Evolutionary conservation across 202 grass and related monocot species (phyloP).

Genomic region (Schoenoplectus tabernaemontani): DNA sequence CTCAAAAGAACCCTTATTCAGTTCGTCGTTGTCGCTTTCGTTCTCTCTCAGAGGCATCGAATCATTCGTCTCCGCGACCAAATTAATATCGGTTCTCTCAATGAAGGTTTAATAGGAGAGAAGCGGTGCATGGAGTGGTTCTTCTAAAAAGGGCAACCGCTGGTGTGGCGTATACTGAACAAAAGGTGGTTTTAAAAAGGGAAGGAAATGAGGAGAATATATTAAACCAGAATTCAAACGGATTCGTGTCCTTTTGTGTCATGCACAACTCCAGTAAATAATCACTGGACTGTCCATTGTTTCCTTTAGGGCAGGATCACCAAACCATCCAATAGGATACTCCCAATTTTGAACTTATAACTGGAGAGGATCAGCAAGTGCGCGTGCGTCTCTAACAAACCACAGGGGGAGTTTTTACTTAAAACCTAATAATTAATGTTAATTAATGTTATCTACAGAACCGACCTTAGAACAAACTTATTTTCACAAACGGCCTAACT

Average conservation of each 20-base stretch:
- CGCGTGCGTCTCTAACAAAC: no score
- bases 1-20: no score
- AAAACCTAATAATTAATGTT: no score
- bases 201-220: neutral
- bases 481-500: no score
- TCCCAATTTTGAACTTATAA: no score
- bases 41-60: neutral
- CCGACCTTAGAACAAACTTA: no score
- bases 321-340: no score
- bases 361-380: no score
- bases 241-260: neutral
- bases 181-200: neutral
- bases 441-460: no score
- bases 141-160: neutral
- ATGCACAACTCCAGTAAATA: neutral
- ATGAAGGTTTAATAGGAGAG: conserved; percentile 14
- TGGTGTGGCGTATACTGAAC: conserved; percentile 3
- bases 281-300: neutral
- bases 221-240: conserved; percentile 2
- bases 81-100: neutral
- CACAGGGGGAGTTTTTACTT: no score
- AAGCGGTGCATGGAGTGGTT: neutral
- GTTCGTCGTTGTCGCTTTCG: neutral
- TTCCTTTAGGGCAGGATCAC: no score
- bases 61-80: neutral